A percentile compares a stretch with the other conserved stretches of the same genome.
phyloP scores from a whole-genome alignment of 768 basidiomycete genomes.

The Crucibulum laeve region DNA sequence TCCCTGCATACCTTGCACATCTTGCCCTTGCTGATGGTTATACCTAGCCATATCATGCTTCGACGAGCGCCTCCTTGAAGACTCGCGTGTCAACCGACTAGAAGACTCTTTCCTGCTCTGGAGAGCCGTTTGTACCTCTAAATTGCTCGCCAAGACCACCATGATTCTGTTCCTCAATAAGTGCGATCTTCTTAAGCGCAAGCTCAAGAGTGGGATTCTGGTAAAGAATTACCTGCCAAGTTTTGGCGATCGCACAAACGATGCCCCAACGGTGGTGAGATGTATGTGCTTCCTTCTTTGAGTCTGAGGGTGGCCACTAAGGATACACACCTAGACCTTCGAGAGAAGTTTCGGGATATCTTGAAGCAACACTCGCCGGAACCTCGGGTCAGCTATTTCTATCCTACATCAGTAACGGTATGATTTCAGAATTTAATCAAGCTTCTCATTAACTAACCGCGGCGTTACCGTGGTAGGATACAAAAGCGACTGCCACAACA shows the following conservation, averaged over 20 bases:
- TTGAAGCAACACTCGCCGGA: not conserved
- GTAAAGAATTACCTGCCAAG: conserved; percentile 55
- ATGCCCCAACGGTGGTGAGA: conserved; percentile 43
- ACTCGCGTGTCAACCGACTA: conserved; percentile 58
- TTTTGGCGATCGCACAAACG: conserved; percentile 62
- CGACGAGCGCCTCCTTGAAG: conserved; percentile 48
- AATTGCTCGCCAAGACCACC: conserved; percentile 54
- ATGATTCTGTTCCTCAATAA: conserved; percentile 77
- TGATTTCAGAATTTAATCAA: not conserved
- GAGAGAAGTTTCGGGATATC: not conserved
- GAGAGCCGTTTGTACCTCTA: conserved; percentile 56
- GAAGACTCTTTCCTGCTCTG: conserved; percentile 73
- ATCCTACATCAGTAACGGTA: not conserved
- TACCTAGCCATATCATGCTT: conserved; percentile 38
- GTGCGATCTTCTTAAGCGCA: conserved; percentile 55
- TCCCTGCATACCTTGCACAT: conserved; percentile 23
- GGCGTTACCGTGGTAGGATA: not conserved
- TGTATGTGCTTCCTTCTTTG: conserved; percentile 35
- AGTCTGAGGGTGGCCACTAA: no score
- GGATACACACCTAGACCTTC: not conserved
- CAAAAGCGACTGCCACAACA: not conserved
- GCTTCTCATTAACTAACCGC: not conserved
- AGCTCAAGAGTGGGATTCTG: conserved; percentile 39
- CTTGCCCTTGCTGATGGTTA: not conserved
- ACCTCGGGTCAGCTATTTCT: not conserved